Evolutionary conservation across 2,329 filamentous ascomycete genomes (phyloP).

Genomic region (Calonectria henricotiae): DNA sequence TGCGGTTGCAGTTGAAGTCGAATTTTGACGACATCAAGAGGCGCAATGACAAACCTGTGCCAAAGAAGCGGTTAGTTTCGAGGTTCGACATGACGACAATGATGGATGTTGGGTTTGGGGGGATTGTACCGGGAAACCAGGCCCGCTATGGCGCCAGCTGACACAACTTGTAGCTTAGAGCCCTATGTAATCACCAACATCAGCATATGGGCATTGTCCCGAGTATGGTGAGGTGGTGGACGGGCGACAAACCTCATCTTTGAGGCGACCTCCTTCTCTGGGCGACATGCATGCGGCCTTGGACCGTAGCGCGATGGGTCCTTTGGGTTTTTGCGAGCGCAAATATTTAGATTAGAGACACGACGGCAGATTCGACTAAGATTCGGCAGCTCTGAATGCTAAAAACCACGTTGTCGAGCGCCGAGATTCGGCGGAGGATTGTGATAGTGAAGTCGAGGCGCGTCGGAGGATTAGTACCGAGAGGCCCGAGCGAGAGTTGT

Average conservation of each 20-base stretch:
- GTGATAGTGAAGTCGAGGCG: constrained; percentile 27
- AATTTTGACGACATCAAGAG: constrained; percentile 98
- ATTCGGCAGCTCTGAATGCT: not conserved
- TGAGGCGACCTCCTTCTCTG: constrained; percentile 63
- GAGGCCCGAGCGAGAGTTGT: constrained; percentile 16
- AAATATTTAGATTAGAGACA: not conserved
- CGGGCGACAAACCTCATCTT: constrained; percentile 69
- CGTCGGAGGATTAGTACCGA: constrained; percentile 46
- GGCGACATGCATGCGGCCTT: constrained; percentile 58
- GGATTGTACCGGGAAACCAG: constrained; percentile 83
- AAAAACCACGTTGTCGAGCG: constrained; percentile 46
- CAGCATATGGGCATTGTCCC: constrained; percentile 23
- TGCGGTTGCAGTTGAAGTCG: constrained; percentile 94
- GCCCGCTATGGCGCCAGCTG: constrained; percentile 78
- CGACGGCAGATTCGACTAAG: not conserved
- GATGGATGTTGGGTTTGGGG: not conserved
- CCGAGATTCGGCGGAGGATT: constrained; percentile 40
- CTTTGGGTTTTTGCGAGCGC: not conserved
- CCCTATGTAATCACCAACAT: constrained; percentile 62
- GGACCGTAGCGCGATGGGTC: constrained; percentile 35
- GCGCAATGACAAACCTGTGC: constrained; percentile 88
- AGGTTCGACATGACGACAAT: not conserved
- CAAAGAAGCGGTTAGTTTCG: constrained; percentile 38
- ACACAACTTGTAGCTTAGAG: constrained; percentile 71
- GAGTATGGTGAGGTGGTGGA: not conserved